Base-by-base conservation (phyloP, 2,329 filamentous ascomycete genomes). In the Hortaea werneckii region DNA sequence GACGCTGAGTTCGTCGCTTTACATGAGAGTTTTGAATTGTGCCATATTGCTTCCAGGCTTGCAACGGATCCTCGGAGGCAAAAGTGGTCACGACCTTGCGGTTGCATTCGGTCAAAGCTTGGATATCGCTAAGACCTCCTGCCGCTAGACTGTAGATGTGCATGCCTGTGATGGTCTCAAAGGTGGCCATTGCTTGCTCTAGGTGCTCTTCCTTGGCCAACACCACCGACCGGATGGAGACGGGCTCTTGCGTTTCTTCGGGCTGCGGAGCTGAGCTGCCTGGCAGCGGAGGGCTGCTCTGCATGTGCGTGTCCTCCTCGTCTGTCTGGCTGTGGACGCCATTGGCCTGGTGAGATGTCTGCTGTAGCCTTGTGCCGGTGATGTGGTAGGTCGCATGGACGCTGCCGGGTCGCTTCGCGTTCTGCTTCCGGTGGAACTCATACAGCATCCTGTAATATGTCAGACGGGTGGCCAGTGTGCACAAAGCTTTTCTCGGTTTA, bases 371-470 rank as follows among this genome's bases (percentile, higher is more conserved):
- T 20, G 71, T 77, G 35, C 90, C 92, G 42, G 82, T 84, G 40
- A 98, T 63, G 41, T 95, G 71, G 66, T 95, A 98, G n/a, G 88
- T 95, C 39, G 90, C 92, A 67, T 94, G 79, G n/a, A 95, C 73
- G 27, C 80, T 82, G 20, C 79, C 77, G 0, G 84, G 75, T 50
- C 80, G 83, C 64, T 83, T 86, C 45, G 71, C 74, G 65, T 88
- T 94, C 62, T 94, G 85, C 46, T 74, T 78, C 51, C 76, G 74
- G 64, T 95, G 79, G 55, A 94, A 96, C 29, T 94, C 85, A 66
- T 79, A 94, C 11, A 89, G 79, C 78, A 92, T 94, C 64, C 83
- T 94, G 34, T 20, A 20, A 20, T 20, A 20, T 20, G 20, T 20
- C 20, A 20, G 20, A 20, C 20, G 20, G 20, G 2, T 20, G 20